A percentile compares a stretch with the other conserved stretches of the same genome.
Evolutionary conservation across 2,329 filamentous ascomycete species (phyloP).

Genomic region (Botryotinia convoluta): DNA sequence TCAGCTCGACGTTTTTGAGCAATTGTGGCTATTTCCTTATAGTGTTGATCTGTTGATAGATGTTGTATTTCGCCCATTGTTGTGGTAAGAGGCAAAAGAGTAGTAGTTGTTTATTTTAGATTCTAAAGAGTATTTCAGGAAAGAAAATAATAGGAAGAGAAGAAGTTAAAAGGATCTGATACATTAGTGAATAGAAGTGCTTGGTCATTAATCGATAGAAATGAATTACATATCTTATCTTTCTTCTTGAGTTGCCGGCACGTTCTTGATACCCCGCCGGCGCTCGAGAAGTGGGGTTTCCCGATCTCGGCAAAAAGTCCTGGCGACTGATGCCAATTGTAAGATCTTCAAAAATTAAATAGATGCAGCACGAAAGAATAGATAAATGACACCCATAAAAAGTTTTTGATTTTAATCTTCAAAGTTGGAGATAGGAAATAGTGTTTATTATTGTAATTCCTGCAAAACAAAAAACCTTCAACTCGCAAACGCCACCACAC

Average conservation of each 20-base stretch:
- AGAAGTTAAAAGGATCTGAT: neutral
- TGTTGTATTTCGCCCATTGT: constrained; percentile 1
- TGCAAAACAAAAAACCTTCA: too few relatives aligned
- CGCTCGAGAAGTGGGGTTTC: constrained; percentile 12
- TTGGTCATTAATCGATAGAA: neutral
- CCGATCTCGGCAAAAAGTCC: constrained; percentile 17
- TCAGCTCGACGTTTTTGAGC: constrained; percentile 39
- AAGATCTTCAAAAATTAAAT: neutral
- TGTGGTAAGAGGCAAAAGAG: neutral
- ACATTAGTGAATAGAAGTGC: neutral
- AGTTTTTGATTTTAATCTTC: neutral
- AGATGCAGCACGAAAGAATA: neutral
- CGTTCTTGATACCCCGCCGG: neutral
- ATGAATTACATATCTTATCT: neutral
- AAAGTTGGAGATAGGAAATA: neutral
- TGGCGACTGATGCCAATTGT: neutral
- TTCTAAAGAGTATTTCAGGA: neutral
- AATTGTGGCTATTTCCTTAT: constrained; percentile 41
- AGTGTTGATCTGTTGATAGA: constrained; percentile 37
- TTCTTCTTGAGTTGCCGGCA: neutral
- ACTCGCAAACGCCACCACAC: neutral
- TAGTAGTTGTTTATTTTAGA: neutral
- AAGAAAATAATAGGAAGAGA: neutral
- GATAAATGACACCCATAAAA: neutral
- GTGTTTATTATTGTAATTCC: neutral